Percentiles rank a stretch among this genome's conserved stretches.
These are phyloP conservation scores for Kurtzmaniella natalensis DNA, from an alignment of 1,139 yeast genomes.

Conservation along the genomic window DNA sequence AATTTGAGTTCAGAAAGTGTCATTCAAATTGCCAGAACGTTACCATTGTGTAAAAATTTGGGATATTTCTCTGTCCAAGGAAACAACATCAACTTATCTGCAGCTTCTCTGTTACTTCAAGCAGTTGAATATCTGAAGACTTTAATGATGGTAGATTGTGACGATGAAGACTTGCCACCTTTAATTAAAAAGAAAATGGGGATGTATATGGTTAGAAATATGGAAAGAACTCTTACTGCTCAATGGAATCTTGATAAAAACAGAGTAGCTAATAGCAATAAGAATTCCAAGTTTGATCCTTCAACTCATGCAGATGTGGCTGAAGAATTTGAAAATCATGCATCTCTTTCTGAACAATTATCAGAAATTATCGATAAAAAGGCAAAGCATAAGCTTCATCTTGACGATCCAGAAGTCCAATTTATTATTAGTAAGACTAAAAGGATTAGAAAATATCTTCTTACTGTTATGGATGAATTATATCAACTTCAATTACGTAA, in stretches of 20 bases:
- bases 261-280: background rate
- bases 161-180: constrained; percentile 33
- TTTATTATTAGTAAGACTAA: constrained; percentile 43
- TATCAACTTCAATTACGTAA: constrained; percentile 51
- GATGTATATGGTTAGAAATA: constrained; percentile 64
- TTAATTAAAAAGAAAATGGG: constrained; percentile 57
- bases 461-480: constrained; percentile 52
- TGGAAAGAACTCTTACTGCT: constrained; percentile 42
- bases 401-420: constrained; percentile 25
- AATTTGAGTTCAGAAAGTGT: constrained; percentile 44
- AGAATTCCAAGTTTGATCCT: background rate
- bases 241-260: constrained; percentile 6
- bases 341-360: constrained; percentile 35
- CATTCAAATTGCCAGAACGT: constrained; percentile 52
- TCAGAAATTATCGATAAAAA: constrained; percentile 28
- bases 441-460: constrained; percentile 43
- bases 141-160: constrained; percentile 38
- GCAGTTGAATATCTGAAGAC: constrained; percentile 38
- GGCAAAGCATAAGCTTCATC: constrained; percentile 25
- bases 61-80: constrained; percentile 61
- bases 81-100: constrained; percentile 44
- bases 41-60: constrained; percentile 58
- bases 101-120: constrained; percentile 37
- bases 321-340: constrained; percentile 10
- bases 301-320: constrained; percentile 3